A percentile compares a stretch with the other conserved stretches of the same genome.
phyloP scores from a whole-genome alignment of 2,329 filamentous ascomycete species.

The Apiospora pterosperma region DNA sequence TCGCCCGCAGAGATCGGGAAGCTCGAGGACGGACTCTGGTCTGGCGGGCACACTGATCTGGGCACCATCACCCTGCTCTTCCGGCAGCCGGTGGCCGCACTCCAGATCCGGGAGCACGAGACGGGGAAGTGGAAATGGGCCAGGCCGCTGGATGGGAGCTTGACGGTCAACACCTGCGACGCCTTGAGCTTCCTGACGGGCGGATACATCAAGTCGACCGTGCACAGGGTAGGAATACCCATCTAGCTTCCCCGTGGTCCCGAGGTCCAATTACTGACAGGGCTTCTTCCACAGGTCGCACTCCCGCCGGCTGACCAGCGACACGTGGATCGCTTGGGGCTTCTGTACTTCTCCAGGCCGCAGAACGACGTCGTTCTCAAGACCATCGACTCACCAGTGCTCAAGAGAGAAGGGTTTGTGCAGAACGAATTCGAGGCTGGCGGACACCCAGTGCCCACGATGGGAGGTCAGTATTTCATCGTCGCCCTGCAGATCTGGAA shows the following conservation, averaged over 20 bases:
- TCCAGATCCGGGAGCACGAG: conserved; percentile 43
- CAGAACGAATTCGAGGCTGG: conserved; percentile 36
- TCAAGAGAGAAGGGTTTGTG: conserved; percentile 29
- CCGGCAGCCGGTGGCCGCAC: conserved; percentile 49
- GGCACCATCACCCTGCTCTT: conserved; percentile 53
- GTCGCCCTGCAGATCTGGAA: neutral
- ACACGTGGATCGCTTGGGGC: conserved; percentile 43
- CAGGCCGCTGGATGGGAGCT: conserved; percentile 39
- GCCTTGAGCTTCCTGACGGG: conserved; percentile 44
- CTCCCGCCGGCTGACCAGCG: conserved; percentile 38
- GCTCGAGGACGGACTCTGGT: conserved; percentile 35
- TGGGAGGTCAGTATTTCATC: conserved; percentile 23
- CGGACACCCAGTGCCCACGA: conserved; percentile 26
- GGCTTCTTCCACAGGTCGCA: conserved; percentile 33
- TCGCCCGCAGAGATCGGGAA: conserved; percentile 38
- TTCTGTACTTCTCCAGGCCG: conserved; percentile 48
- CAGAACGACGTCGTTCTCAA: conserved; percentile 34
- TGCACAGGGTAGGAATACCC: conserved; percentile 29
- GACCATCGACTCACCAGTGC: conserved; percentile 34
- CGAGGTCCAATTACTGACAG: conserved; percentile 37
- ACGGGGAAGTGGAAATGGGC: conserved; percentile 44
- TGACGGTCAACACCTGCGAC: conserved; percentile 47
- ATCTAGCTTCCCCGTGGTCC: neutral
- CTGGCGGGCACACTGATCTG: conserved; percentile 49
- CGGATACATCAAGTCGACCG: conserved; percentile 35